Evolutionary conservation across 2,329 filamentous ascomycete species (phyloP), one percentile per base, ranked within the genome.

Genomic region (Pestalotiopsis sp.): DNA sequence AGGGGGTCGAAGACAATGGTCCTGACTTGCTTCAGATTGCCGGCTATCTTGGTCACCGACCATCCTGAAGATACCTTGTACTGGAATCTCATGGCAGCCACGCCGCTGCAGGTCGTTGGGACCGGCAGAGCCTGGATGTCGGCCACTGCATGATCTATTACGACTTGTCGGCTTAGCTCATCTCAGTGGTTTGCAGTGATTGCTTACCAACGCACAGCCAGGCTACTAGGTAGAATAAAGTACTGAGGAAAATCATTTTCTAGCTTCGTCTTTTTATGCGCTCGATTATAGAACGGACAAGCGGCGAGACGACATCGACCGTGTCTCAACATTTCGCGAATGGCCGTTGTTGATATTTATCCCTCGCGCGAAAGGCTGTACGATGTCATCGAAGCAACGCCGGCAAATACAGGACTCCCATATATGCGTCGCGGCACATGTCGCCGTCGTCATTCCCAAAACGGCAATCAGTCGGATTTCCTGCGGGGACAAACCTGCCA

Each of bases 51-150:
- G 9, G 27, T 14, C 9, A 39, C 62, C 9, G 73, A 77, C 81
- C 81, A 83, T 25, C 79, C 80, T 6, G 74, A 71, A 17, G 78
- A 77, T 6, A 78, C 69, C 17, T 76, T 78, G 67, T 78, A 75
- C 41, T 76, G 73, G 72, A 78, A 81, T 20, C 77, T 75, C 59
- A 76, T 72, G 7, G 71, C 73, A 9, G 76, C 66, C n/a, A 81
- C 79, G 49, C 80, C 80, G 52, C 68, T 74, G 71, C 80, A 82
- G 60, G 72, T 76, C 31, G 73, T 74, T 2, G 80, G 80, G 17
- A 78, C 49, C 1, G 80, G 80, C 7, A 80, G 73, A 45, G 74
- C 69, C 23, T 45, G 57, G 25, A 74, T 65, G n/a, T 68, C 67
- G 17, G 68, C 72, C 11, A 68, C 67, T 45, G 67, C 70, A 7